phyloP scores from a whole-genome alignment of 2,329 filamentous ascomycete species.

The Alternaria arbusti region DNA sequence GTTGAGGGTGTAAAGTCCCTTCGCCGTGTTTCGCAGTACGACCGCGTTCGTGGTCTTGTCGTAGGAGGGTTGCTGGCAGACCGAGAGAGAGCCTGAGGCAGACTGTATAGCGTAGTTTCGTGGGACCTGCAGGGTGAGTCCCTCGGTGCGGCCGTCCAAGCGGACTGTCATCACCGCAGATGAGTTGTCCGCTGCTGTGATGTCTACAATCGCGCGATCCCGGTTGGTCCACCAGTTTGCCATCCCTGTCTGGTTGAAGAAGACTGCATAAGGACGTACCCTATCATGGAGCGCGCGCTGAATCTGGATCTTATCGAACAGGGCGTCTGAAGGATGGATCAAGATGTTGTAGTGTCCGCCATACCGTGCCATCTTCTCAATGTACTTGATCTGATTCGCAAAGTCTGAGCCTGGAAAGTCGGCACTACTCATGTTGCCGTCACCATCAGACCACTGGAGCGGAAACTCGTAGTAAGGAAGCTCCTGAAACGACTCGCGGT shows the following conservation, averaged over 20 bases:
- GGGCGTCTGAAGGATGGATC: constrained; percentile 12
- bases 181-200: neutral
- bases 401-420: constrained; percentile 12
- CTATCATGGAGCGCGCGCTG: constrained; percentile 8
- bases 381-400: constrained; percentile 5
- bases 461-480: constrained; percentile 14
- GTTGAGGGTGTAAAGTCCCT: constrained; percentile 2
- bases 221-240: constrained; percentile 15
- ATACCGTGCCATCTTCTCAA: constrained; percentile 13
- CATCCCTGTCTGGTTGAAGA: constrained; percentile 13
- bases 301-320: constrained; percentile 14
- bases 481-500: constrained; percentile 11
- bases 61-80: constrained; percentile 10
- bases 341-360: constrained; percentile 16
- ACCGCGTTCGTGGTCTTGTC: constrained; percentile 10
- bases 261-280: constrained; percentile 10
- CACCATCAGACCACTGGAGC: constrained; percentile 13
- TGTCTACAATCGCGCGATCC: neutral
- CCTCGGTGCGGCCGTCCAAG: constrained; percentile 4
- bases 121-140: constrained; percentile 8
- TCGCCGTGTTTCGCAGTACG: constrained; percentile 9
- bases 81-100: constrained; percentile 5
- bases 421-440: constrained; percentile 14
- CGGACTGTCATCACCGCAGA: constrained; percentile 10
- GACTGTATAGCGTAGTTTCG: constrained; percentile 4